Conservation (phyloP, 345 rosid species). For the Salix koriyanagi region DNA sequence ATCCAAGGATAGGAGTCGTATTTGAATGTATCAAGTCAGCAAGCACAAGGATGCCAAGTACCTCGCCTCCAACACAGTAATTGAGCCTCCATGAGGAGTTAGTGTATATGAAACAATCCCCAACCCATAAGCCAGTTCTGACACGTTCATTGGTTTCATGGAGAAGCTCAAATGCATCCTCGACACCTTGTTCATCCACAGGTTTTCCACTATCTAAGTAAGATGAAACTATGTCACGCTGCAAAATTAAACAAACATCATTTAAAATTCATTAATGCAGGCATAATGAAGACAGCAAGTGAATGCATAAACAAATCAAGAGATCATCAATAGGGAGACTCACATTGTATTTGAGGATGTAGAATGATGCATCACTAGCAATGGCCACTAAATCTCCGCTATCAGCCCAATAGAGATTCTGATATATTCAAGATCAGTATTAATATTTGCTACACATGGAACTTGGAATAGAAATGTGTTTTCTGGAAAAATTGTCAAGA, state of each 20-base stretch:
- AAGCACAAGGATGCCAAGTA: conserved; percentile 28
- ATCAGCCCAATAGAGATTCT: conserved; percentile 99
- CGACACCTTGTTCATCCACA: conserved; percentile 96
- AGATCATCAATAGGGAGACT: conserved; percentile 26
- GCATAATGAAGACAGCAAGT: neutral
- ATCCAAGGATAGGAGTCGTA: neutral
- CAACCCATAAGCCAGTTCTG: conserved; percentile 98
- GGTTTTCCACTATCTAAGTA: conserved; percentile 84
- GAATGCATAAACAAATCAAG: neutral
- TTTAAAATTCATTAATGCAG: conserved; percentile 1
- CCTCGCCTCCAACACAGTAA: conserved; percentile 99
- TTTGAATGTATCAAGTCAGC: neutral
- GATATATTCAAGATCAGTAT: conserved; percentile 26
- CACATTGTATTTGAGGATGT: conserved; percentile 91
- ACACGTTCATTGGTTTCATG: conserved; percentile 98
- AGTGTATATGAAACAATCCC: conserved; percentile 98
- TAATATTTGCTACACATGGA: neutral
- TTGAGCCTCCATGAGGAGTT: conserved; percentile 98
- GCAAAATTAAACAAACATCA: conserved; percentile 32
- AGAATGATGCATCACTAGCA: conserved; percentile 94
- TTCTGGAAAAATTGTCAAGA: too few relatives aligned
- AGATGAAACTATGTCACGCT: conserved; percentile 86
- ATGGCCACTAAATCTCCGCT: conserved; percentile 96
- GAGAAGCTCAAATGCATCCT: conserved; percentile 98
- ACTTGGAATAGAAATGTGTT: neutral